Evolutionary conservation across 495 filamentous ascomycete species (phyloP), one percentile per base, ranked within the genome.

Genomic region (Apodospora peruviana): DNA sequence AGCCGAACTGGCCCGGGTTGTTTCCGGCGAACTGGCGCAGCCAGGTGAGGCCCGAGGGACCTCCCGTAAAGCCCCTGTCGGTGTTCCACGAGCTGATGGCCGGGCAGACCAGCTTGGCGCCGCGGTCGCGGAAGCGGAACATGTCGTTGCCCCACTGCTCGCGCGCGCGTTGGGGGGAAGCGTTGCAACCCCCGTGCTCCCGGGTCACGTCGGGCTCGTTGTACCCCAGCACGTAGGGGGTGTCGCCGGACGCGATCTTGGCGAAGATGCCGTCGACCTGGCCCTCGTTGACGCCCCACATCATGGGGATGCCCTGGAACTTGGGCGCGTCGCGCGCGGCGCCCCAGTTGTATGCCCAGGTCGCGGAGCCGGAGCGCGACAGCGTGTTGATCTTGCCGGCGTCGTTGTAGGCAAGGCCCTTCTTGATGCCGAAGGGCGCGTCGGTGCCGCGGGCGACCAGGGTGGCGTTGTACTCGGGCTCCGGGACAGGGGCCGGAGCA

Each of bases 301-400:
- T 24, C 50, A 52, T 52, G 19, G 50, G 50, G 14, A 52, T 47
- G n/a, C 42, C 36, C 25, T 52, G 50, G 27, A 47, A 52, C 35
- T 23, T 35, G 19, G 50, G 50, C 27, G 50, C 43, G n/a, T 21
- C 3, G 2, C 17, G 17, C 0, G 19, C 38, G 11, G 43, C 50
- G 19, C 37, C 43, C 50, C 50, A 52, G 43, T 52, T 52, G 50
- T 52, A 52, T 22, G 50, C 36, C 50, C 50, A 52, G 7, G 50
- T 51, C n/a, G 40, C 38, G 37, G 32, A 39, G 21, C 44, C 38
- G 18, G n/a, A 14, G 25, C 43, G 37, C 2, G 43, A 47, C n/a
- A 52, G 35, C 3, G 24, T 19, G 5, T 21, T 9, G 9, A 43
- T 21, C 16, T 38, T 23, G 19, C 0, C 24, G 25, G 23, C 43